Evolutionary conservation across 2,329 filamentous ascomycete species (phyloP), one percentile per base, ranked within the genome.

Genomic region (Ophiosphaerella korrae): DNA sequence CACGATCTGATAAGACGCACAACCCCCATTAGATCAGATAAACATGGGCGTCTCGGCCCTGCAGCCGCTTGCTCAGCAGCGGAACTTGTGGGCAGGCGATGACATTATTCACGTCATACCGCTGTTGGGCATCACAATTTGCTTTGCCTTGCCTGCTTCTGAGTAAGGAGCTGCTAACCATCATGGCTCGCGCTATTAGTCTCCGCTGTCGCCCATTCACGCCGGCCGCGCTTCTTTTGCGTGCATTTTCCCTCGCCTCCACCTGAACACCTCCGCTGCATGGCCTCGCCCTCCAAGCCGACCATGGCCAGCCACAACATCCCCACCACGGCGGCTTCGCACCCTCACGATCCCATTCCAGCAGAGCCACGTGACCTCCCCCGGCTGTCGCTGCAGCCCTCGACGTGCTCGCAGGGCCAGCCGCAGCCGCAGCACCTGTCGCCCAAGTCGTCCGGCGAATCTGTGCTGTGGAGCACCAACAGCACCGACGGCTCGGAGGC

Each of bases 291-390:
- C 11, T 29, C 64, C 24, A 52, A 60, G 23, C 52, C 42, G n/a
- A 52, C 62, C 41, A 62, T 62, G 58, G 49, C 45, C 29, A 44
- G 57, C 50, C 60, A 64, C 44, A 67, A 59, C 50, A 73, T 79
- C 38, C 77, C 78, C 29, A 67, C 69, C 48, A 73, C 70, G 34
- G 58, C 71, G 3, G 78, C 76, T 38, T 78, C 77, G 39, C 76
- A 79, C 55, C 77, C 77, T 1, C 55, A 76, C 63, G 74, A 79
- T 54, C 77, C 77, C 1, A 76, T 80, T 14, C 77, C 78, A 37
- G 62, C 55, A 35, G 77, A 79, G 56, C 77, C 78, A 3, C 55
- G 60, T 35, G 44, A 52, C 14, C 57, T 68, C n/a, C 66, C 68
- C 14, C 57, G 70, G 52, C 73, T 71, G 49, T 48, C 54, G 31